These are phyloP conservation scores for Angophora floribunda DNA, from an alignment of 345 rosid species.

Conservation along the genomic window DNA sequence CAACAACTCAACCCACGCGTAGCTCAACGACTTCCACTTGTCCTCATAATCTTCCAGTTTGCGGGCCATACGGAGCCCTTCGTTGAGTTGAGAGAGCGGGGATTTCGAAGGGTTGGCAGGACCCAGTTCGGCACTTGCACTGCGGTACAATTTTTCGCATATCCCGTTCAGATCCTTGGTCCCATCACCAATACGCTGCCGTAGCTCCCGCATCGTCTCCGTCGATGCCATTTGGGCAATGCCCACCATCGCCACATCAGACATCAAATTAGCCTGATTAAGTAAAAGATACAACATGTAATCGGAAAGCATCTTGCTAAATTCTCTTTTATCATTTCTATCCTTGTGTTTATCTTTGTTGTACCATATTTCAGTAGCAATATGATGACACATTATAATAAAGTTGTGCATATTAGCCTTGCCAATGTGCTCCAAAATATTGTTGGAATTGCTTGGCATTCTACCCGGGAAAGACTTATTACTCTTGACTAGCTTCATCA, in stretches of 20 bases:
- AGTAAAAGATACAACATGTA: background rate
- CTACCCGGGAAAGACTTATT: too few species aligned
- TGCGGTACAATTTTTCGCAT: background rate
- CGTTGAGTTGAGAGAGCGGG: background rate
- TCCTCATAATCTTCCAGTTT: accelerated
- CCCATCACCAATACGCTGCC: background rate
- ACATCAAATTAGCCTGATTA: background rate
- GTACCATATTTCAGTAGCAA: background rate
- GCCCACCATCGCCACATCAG: accelerated
- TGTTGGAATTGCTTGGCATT: too few species aligned
- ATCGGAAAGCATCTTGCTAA: background rate
- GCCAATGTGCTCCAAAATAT: too few species aligned
- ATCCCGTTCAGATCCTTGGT: background rate
- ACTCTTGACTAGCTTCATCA: too few species aligned
- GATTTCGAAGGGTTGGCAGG: accelerated
- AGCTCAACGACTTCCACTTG: accelerated
- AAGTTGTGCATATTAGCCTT: accelerated
- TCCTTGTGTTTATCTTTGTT: accelerated
- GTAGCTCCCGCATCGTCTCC: background rate
- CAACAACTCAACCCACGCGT: accelerated
- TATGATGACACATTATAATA: accelerated
- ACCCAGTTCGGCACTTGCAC: accelerated
- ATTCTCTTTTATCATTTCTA: background rate
- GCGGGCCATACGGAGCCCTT: background rate
- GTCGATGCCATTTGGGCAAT: background rate